Percentiles rank a stretch among this genome's conserved stretches.
Conservation (phyloP, 768 basidiomycete genomes). For the Phylloporus scabripes region DNA sequence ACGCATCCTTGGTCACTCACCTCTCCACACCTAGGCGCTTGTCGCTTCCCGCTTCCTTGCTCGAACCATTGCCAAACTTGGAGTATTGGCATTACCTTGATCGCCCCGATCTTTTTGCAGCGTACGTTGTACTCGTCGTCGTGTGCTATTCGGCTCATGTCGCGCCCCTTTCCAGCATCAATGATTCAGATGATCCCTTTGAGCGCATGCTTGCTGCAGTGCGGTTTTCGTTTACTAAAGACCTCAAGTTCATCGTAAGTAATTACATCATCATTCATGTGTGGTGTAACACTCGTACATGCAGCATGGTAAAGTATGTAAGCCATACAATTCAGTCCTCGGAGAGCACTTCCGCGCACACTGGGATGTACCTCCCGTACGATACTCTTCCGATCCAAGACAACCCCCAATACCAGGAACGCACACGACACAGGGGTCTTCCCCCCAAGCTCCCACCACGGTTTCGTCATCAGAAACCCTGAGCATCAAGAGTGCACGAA, state of each 20-base stretch:
- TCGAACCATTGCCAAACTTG: conserved; percentile 92
- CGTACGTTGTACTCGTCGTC: conserved; percentile 50
- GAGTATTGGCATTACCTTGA: conserved; percentile 96
- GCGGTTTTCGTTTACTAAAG: conserved; percentile 86
- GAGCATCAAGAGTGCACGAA: conserved; percentile 45
- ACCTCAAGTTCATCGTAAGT: conserved; percentile 86
- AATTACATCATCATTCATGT: background rate
- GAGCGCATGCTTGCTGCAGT: conserved; percentile 92
- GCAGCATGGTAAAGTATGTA: conserved; percentile 88
- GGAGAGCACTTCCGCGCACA: conserved; percentile 88
- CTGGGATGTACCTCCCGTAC: conserved; percentile 71
- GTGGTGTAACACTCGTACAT: conserved; percentile 3
- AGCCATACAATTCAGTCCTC: conserved; percentile 85
- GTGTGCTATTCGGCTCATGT: conserved; percentile 1
- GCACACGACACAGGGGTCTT: conserved; percentile 29
- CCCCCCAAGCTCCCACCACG: conserved; percentile 21
- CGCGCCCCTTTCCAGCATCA: conserved; percentile 53
- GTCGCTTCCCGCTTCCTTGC: conserved; percentile 85
- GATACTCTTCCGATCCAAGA: conserved; percentile 43
- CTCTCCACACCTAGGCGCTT: conserved; percentile 56
- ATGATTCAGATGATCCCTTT: conserved; percentile 88
- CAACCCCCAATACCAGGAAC: conserved; percentile 43
- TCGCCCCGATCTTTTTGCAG: conserved; percentile 84
- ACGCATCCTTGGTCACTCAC: conserved; percentile 14
- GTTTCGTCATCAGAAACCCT: conserved; percentile 40